Base-by-base conservation (phyloP, 176 grass and related monocot genomes). In the Alloteropsis semialata region DNA sequence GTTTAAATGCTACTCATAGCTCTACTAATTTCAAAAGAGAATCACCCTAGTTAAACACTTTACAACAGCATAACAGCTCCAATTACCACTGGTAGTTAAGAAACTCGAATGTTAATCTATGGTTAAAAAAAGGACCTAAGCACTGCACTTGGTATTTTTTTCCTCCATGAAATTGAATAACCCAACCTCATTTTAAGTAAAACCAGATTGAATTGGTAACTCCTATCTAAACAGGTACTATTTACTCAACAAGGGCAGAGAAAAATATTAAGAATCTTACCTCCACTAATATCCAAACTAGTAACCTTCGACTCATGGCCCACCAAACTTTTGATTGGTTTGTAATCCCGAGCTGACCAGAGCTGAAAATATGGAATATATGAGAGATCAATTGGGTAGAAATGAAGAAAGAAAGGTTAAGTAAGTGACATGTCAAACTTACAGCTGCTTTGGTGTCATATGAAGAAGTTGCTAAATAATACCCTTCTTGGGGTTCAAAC, bases 261-360 rank as follows among this genome's bases (percentile, higher is more conserved):
- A 75, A 68, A 34, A 42, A 9, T 13, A 48, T 59, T 74, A 71
- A 62, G 79, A 41, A 76, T 19, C 53, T 89, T 88, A 98, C 96
- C 96, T 88, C 71, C 84, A 81, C 86, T 91, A 74, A 98, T 95
- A 93, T 98, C 96, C 90, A 98, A 90, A 93, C 96, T 89, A 25
- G 96, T 98, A 74, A 98, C 90, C 81, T 98, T 98, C 0, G 92
- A 94, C 82, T 98, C 96, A 10, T 98, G 92, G 42, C 89, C 96
- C 49, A 83, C 91, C 79, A 98, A 91, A 76, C 82, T 85, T 91
- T 93, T 98, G 39, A 98, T 91, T 53, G 96, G 89, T 76, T 95
- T 98, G 84, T 89, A 98, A 88, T 98, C 96, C 46, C 84, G 83
- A 79, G 90, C 82, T 63, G 96, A 93, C 96, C 96, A 98, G 59